A percentile compares a stretch with the other conserved stretches of the same genome.
Evolutionary conservation across 306 rosid genomes (phyloP).

Genomic region (Fagus crenata): DNA sequence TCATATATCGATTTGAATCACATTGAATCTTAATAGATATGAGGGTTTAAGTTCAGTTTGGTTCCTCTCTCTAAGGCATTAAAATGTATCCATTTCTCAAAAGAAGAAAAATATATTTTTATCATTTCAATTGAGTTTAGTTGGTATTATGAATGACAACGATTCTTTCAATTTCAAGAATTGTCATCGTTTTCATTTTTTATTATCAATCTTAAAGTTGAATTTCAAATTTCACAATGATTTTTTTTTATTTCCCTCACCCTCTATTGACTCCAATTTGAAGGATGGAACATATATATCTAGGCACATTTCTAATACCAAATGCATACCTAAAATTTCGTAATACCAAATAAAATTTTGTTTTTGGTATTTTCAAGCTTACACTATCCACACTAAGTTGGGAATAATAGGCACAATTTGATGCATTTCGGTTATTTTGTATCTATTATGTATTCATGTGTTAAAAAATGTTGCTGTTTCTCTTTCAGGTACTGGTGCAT

Average conservation of each 20-base stretch:
- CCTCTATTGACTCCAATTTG: neutral
- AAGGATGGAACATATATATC: neutral
- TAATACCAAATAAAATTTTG: neutral
- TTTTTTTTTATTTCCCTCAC: neutral
- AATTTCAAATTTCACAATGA: neutral
- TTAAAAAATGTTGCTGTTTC: conserved; percentile 22
- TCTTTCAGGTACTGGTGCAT: conserved; percentile 92
- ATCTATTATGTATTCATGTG: neutral
- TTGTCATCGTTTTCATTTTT: neutral
- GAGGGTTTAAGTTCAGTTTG: conserved; percentile 3
- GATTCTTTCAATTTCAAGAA: too few species aligned
- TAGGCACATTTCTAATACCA: neutral
- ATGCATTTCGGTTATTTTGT: neutral
- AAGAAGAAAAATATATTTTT: neutral
- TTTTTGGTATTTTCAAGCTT: conserved; percentile 1
- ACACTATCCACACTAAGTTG: neutral
- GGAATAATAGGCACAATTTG: conserved; percentile 5
- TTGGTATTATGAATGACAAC: neutral
- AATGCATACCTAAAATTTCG: neutral
- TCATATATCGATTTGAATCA: neutral
- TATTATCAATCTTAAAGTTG: neutral
- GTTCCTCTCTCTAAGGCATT: neutral
- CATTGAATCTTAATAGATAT: neutral
- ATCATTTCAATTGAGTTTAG: neutral
- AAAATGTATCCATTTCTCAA: neutral